phyloP scores from a whole-genome alignment of 371 early-diverging fungal genomes.

The Rhizomucor miehei region DNA sequence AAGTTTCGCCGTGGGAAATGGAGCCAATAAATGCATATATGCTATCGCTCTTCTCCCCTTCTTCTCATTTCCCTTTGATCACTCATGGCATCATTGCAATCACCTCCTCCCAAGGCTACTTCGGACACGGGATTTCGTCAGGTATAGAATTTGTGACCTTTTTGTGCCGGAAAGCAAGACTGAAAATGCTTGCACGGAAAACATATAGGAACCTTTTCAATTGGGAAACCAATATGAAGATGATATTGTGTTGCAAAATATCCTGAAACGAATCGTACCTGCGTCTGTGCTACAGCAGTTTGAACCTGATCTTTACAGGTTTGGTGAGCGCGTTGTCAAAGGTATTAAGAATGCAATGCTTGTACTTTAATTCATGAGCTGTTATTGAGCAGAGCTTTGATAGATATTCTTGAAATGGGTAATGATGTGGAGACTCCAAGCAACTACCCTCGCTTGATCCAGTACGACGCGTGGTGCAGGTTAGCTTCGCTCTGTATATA shows the following conservation, averaged over 20 bases:
- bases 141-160: conserved; percentile 7
- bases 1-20: too few relatives aligned
- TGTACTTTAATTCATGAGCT: neutral
- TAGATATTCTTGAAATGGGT: conserved; percentile 32
- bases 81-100: neutral
- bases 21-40: too few relatives aligned
- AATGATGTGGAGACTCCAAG: conserved; percentile 36
- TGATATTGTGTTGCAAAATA: conserved; percentile 48
- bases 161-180: neutral
- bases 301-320: conserved; percentile 41
- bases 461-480: conserved; percentile 69
- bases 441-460: conserved; percentile 61
- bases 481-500: conserved; percentile 7
- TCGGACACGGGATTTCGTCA: conserved; percentile 37
- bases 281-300: conserved; percentile 32
- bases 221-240: conserved; percentile 53
- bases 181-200: too few relatives aligned
- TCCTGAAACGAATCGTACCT: conserved; percentile 51
- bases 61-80: too few relatives aligned
- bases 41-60: too few relatives aligned
- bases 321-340: conserved; percentile 42
- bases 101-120: conserved; percentile 23
- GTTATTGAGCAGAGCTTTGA: neutral
- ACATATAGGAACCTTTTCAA: conserved; percentile 52
- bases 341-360: conserved; percentile 15